These are phyloP conservation scores for Articulospora tetracladia DNA, from an alignment of 495 filamentous ascomycete species.

Conservation along the genomic window DNA sequence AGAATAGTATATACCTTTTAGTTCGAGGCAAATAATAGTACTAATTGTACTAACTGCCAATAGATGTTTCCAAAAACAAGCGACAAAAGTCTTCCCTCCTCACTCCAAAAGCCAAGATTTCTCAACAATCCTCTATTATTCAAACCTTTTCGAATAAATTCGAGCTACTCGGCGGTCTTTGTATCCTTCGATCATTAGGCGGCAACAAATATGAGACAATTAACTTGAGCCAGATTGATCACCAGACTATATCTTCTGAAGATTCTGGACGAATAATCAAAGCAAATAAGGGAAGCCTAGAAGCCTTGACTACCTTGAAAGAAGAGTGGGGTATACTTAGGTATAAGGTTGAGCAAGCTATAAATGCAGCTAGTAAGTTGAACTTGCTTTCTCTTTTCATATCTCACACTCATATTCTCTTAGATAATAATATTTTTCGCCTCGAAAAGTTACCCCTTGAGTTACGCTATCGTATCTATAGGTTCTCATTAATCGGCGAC, in stretches of 20 bases:
- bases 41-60: too few relatives aligned
- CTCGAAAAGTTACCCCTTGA: constrained; percentile 12
- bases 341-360: background rate
- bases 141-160: background rate
- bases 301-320: background rate
- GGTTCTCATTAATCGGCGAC: background rate
- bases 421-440: constrained; percentile 10
- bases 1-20: too few relatives aligned
- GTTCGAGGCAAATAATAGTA: too few relatives aligned
- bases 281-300: background rate
- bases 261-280: background rate
- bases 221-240: background rate
- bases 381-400: background rate
- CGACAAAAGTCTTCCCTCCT: too few relatives aligned
- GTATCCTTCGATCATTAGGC: constrained; percentile 2
- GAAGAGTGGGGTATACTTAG: background rate
- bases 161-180: background rate
- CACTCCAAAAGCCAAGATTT: too few relatives aligned
- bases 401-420: background rate
- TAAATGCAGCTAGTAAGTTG: constrained; percentile 4
- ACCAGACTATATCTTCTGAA: background rate
- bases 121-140: background rate
- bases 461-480: constrained; percentile 1
- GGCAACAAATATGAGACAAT: constrained; percentile 8
- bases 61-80: too few relatives aligned